phyloP scores from a whole-genome alignment of 164 flowering plant genomes.

The Malania oleifera region DNA sequence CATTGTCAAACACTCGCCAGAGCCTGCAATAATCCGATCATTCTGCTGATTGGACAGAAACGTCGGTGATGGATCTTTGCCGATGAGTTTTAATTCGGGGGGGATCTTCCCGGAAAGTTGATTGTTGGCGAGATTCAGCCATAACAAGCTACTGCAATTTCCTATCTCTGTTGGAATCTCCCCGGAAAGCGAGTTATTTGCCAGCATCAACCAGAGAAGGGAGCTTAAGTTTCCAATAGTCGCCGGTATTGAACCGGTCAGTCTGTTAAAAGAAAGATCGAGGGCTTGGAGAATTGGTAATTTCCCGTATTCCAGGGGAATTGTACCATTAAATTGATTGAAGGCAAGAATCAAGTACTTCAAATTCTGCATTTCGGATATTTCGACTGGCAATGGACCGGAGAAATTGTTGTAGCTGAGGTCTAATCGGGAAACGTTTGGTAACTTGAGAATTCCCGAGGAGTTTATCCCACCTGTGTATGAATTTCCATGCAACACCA shows the following conservation, averaged over 20 bases:
- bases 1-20: constrained; percentile 79
- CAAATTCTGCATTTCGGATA: constrained; percentile 48
- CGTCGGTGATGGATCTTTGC: constrained; percentile 41
- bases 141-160: constrained; percentile 72
- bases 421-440: constrained; percentile 50
- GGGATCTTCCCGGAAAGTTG: constrained; percentile 58
- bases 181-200: constrained; percentile 56
- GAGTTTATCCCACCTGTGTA: constrained; percentile 61
- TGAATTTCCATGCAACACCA: constrained; percentile 57
- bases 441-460: constrained; percentile 59
- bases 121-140: constrained; percentile 86
- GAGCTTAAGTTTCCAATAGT: constrained; percentile 64
- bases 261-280: constrained; percentile 68
- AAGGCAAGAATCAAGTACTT: constrained; percentile 54
- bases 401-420: constrained; percentile 73
- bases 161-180: constrained; percentile 78
- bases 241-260: constrained; percentile 63
- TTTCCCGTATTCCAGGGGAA: constrained; percentile 69
- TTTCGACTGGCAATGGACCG: constrained; percentile 52
- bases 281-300: constrained; percentile 57
- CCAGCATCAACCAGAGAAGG: constrained; percentile 88
- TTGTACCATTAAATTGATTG: constrained; percentile 54
- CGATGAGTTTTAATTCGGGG: constrained; percentile 52
- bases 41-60: constrained; percentile 35
- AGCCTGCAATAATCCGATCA: constrained; percentile 35